Conservation (phyloP, 1,284 basidiomycete genomes). For the Lentinula novae-zelandiae region DNA sequence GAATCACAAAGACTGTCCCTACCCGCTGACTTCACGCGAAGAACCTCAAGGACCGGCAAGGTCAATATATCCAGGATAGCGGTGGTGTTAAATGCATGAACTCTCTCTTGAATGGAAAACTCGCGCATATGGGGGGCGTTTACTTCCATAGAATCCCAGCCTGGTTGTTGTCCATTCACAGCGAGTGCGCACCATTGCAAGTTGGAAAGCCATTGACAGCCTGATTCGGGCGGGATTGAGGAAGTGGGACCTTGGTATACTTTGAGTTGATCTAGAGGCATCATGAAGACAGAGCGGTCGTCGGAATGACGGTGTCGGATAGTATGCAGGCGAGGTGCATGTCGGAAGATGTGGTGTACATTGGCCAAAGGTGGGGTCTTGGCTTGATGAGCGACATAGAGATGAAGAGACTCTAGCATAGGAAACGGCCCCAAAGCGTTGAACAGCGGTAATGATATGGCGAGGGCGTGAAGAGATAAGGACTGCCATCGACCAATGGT, state of each 20-base stretch:
- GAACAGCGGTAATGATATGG: not conserved
- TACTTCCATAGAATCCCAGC: not conserved
- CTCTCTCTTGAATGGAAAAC: not conserved
- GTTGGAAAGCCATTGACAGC: not conserved
- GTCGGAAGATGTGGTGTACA: not conserved
- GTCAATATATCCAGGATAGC: not conserved
- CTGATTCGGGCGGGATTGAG: not conserved
- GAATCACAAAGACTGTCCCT: not conserved
- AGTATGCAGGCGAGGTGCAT: not conserved
- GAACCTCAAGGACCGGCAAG: not conserved
- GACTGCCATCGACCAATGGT: not conserved
- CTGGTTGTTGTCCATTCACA: not conserved
- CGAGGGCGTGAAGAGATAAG: not conserved
- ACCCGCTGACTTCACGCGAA: not conserved
- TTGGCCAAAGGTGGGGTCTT: not conserved
- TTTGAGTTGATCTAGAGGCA: not conserved
- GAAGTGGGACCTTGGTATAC: not conserved
- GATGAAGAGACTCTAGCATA: not conserved
- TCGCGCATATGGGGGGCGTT: not conserved
- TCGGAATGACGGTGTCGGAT: not conserved
- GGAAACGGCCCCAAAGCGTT: not conserved
- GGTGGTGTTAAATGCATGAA: not conserved
- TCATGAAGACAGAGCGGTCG: not conserved
- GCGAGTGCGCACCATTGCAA: not conserved
- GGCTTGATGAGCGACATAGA: slow-evolving; percentile 2